Evolutionary conservation across 768 basidiomycete genomes (phyloP), one percentile per base, ranked within the genome.

Genomic region (Lentinula aciculospora): DNA sequence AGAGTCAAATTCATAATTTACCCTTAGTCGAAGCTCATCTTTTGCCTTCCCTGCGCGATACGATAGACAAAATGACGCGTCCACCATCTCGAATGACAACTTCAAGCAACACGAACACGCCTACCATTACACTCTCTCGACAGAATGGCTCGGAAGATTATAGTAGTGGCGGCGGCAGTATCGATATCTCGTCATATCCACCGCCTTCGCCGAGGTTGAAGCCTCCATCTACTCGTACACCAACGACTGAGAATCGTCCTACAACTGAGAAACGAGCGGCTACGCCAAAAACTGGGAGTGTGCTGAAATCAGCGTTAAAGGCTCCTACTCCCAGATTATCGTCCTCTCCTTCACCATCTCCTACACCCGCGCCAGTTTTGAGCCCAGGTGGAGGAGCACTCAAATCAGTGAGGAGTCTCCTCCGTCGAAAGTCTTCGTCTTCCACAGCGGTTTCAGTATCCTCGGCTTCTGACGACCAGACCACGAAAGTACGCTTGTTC

Each of bases 11-110:
- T 17, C 74, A 70, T 10, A 82, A 82, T 53, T 69, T 88, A 3
- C 82, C 84, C 5, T 72, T 83, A 27, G 67, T 88, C 29, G 88
- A 91, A 61, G 72, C 81, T 0, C 81, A 86, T 27, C 73, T 90
- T 3, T 68, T 90, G 36, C 88, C 88, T 8, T 85, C 86, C 17
- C 72, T 91, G 34, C 76, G 81, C 40, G 88, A 89, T 57, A 91
- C 88, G 0, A 78, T 91, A 36, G 80, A 85, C 62, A 80, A 82
- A 46, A 91, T 90, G 88, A 90, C 88, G 2, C 73, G 78, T 53
- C 72, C 77, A 13, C 80, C 82, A 1, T 74, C 74, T 39, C 69
- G 69, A 57, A 55, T 58, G 17, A 25, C 28, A 6, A 67, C 63
- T 6, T 64, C 63, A 19, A 36, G 54, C 48, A 62, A 61, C 21